Evolutionary conservation across 805 yeast species (phyloP), one percentile per base, ranked within the genome.

Genomic region (Ogataea dorogensis): DNA sequence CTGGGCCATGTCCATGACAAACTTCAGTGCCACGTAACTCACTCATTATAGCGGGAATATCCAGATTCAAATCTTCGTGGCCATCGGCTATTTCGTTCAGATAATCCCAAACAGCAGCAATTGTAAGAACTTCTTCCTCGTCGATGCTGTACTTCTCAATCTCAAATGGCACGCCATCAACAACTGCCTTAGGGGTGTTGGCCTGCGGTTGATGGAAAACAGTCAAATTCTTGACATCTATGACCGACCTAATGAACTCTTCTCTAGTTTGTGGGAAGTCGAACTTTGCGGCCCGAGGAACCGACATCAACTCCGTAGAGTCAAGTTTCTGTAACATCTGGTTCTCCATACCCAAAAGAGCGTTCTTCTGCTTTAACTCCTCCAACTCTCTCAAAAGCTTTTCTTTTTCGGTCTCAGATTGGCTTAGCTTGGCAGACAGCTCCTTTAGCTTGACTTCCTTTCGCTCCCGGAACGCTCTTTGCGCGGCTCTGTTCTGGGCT

Each of bases 401-500:
- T 35, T 65, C 67, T 18, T 66, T 44, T 40, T 68, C 76, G 13
- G 36, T 31, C 67, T 74, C 91, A 26, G 83, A 73, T 40, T 70
- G 66, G 12, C 64, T 61, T 42, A 86, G 61, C 54, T 77, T 78
- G 3, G 61, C 61, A 46, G 82, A 81, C 27, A 86, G 65, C 48
- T 81, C 88, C 54, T 79, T 81, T 43, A 83, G 60, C 49, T 73
- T 78, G 33, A 76, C 75, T 56, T 84, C 93, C 57, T 82, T 84
- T 32, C 94, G 75, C 58, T 85, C 89, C 43, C 95, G 67, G 59
- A 84, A 86, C 2, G 95, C 95, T 47, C 88, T 68, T 61, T 86
- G 95, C 1, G 95, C 95, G 8, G 89, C 89, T 51, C 95, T 67
- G 54, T 86, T 85, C 56, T 82, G 93, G 2, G 86, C 87, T 53